Base-by-base conservation (phyloP, 257 asterid species). In the Solanum infundibuliforme region DNA sequence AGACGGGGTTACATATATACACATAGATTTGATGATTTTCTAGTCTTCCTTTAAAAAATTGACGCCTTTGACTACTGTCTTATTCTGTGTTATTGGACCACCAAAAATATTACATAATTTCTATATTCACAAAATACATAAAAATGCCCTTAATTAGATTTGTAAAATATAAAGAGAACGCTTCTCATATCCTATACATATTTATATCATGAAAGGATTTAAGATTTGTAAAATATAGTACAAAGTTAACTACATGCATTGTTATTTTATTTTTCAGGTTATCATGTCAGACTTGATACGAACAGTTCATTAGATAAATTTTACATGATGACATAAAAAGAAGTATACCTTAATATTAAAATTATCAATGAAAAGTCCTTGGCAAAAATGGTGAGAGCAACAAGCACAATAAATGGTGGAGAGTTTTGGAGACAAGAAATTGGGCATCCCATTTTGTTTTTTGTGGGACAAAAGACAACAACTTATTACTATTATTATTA, bases 341-440 rank as follows among this genome's bases (percentile, higher is more conserved):
- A 46, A 46, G 55, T 46, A 46, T 74, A 74, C 52, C 39, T 72
- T 35, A 29, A 25, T 65, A 65, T 5, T 65, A 60, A 35, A 25
- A 73, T 32, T 73, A 73, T 73, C 16, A 34, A 73, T 34, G 52
- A 14, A 36, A 36, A 74, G 10, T 14, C 18, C 84, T 43, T 84
- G 88, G 88, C 92, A 91, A 87, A 86, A 34, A 86, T 86, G 83
- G 73, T 43, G 90, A 90, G 81, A 87, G 89, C 83, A 36, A 93
- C 86, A 29, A 32, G 85, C 91, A 83, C 87, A 85, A 88, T 34
- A 86, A 60, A 71, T 84, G 91, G 87, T 68, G 34, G 81, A 65
- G 32, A 34, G 62, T 46, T 74, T 16, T 41, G 84, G 36, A 77
- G 62, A 77, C 62, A 52, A 73, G 31, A 29, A 73, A 39, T 75